These are phyloP conservation scores for Lanmaoa rubissima DNA, from an alignment of 768 basidiomycete genomes.

Conservation along the genomic window DNA sequence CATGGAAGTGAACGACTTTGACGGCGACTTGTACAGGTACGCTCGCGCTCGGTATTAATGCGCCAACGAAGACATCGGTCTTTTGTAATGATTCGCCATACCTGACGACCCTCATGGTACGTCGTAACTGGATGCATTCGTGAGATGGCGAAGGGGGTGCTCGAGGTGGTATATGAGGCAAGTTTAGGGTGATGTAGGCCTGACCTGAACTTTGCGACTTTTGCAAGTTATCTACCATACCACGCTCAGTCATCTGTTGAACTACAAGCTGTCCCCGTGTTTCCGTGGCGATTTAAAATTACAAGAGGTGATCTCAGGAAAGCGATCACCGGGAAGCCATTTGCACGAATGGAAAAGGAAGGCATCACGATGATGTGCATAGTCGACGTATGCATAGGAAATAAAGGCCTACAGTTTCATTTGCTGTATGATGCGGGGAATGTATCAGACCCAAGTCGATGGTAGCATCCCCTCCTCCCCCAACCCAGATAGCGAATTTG, in stretches of 20 bases:
- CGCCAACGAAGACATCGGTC: slow-evolving; percentile 40
- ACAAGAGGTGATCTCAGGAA: background rate
- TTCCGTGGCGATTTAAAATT: too few species aligned
- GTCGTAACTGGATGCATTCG: slow-evolving; percentile 1
- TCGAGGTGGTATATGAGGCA: too few species aligned
- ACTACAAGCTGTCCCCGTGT: background rate
- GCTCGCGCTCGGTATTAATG: slow-evolving; percentile 52
- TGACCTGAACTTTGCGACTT: background rate
- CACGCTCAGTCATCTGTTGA: background rate
- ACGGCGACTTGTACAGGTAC: slow-evolving; percentile 42
- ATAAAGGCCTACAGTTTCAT: slow-evolving; percentile 22
- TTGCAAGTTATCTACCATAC: background rate
- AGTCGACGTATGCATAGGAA: slow-evolving; percentile 15
- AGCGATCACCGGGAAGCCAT: background rate
- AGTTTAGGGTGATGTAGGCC: background rate
- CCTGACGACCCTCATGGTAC: slow-evolving; percentile 58
- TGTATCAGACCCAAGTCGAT: slow-evolving; percentile 5
- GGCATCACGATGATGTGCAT: slow-evolving; percentile 10
- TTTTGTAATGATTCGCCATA: slow-evolving; percentile 63
- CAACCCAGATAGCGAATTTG: background rate
- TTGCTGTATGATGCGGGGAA: slow-evolving; percentile 6
- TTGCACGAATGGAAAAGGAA: background rate
- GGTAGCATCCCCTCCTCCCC: background rate
- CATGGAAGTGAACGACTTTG: background rate
- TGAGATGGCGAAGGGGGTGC: too few species aligned